Percentiles rank a stretch among this genome's conserved stretches.
Evolutionary conservation across 2,329 filamentous ascomycete genomes (phyloP).

Genomic region (Moelleriella libera): DNA sequence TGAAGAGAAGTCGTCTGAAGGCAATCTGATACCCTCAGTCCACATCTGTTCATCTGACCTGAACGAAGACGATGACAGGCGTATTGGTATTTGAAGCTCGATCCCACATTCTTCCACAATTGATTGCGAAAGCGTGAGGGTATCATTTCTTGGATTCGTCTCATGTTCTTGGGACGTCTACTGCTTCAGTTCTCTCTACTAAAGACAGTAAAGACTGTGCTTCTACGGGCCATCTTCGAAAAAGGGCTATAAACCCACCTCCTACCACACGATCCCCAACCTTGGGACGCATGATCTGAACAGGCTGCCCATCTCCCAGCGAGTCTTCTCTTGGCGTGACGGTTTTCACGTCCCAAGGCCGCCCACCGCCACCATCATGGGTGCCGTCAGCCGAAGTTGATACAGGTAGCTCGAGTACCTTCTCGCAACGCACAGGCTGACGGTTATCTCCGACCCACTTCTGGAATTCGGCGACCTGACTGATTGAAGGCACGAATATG

Average conservation of each 20-base stretch:
- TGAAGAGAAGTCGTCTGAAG: too few relatives aligned
- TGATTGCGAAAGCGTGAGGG: too few relatives aligned
- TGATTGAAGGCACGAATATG: slow-evolving; percentile 65
- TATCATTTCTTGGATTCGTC: too few relatives aligned
- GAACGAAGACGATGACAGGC: too few relatives aligned
- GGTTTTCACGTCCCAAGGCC: slow-evolving; percentile 49
- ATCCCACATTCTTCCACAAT: too few relatives aligned
- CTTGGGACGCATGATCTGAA: slow-evolving; percentile 26
- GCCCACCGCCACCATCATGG: slow-evolving; percentile 34
- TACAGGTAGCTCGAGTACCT: slow-evolving; percentile 41
- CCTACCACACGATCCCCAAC: slow-evolving; percentile 24
- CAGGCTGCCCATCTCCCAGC: slow-evolving; percentile 10
- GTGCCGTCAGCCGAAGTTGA: slow-evolving; percentile 24
- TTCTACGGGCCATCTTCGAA: slow-evolving; percentile 17
- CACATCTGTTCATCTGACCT: too few relatives aligned
- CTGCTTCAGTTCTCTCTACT: too few relatives aligned
- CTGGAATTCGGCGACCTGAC: slow-evolving; percentile 54
- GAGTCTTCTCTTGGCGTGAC: slow-evolving; percentile 17
- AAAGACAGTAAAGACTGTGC: not conserved
- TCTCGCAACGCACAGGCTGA: slow-evolving; percentile 41
- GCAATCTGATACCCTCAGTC: too few relatives aligned
- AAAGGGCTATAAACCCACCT: slow-evolving; percentile 25
- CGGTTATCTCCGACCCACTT: slow-evolving; percentile 31
- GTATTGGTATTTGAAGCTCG: too few relatives aligned
- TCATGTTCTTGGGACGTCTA: too few relatives aligned